A percentile compares a stretch with the other conserved stretches of the same genome.
These are phyloP conservation scores for Talaromyces thailandensis DNA, from an alignment of 495 filamentous ascomycete species.

Conservation along the genomic window DNA sequence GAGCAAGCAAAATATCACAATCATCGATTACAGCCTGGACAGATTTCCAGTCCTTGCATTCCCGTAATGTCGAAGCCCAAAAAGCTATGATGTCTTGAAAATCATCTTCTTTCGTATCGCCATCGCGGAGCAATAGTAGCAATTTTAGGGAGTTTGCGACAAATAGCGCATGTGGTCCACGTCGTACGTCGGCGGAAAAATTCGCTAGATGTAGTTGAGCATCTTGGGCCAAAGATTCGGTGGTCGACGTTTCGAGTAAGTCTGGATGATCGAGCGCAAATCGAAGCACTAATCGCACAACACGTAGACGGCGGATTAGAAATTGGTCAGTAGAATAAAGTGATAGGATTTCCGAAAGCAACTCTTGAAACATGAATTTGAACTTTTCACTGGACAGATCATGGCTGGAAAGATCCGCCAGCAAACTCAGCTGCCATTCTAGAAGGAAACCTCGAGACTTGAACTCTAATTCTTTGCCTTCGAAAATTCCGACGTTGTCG, in stretches of 20 bases:
- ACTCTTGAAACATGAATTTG: slow-evolving; percentile 17
- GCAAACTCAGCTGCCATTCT: slow-evolving; percentile 45
- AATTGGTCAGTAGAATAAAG: slow-evolving; percentile 27
- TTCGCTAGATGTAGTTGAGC: slow-evolving; percentile 21
- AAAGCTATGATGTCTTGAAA: slow-evolving; percentile 36
- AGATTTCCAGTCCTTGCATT: slow-evolving; percentile 37
- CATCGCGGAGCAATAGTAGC: slow-evolving; percentile 44
- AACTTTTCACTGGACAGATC: slow-evolving; percentile 23
- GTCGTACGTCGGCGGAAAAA: slow-evolving; percentile 43
- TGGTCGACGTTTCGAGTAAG: slow-evolving; percentile 19
- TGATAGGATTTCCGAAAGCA: slow-evolving; percentile 28
- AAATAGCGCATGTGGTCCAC: slow-evolving; percentile 46
- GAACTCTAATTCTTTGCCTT: slow-evolving; percentile 25
- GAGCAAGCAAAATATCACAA: slow-evolving; percentile 44
- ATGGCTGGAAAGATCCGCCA: slow-evolving; percentile 23
- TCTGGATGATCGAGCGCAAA: slow-evolving; percentile 30
- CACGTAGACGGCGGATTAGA: slow-evolving; percentile 39
- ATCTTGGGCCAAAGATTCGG: slow-evolving; percentile 25
- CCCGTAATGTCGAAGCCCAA: slow-evolving; percentile 25
- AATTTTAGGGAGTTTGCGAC: slow-evolving; percentile 47
- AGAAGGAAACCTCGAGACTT: slow-evolving; percentile 39
- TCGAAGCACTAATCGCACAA: slow-evolving; percentile 31
- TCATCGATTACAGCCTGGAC: slow-evolving; percentile 55
- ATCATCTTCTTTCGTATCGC: slow-evolving; percentile 32
- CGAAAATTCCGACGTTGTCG: slow-evolving; percentile 19